Evolutionary conservation across 805 yeast genomes (phyloP).

Genomic region (Wickerhamomyces ciferrii): DNA sequence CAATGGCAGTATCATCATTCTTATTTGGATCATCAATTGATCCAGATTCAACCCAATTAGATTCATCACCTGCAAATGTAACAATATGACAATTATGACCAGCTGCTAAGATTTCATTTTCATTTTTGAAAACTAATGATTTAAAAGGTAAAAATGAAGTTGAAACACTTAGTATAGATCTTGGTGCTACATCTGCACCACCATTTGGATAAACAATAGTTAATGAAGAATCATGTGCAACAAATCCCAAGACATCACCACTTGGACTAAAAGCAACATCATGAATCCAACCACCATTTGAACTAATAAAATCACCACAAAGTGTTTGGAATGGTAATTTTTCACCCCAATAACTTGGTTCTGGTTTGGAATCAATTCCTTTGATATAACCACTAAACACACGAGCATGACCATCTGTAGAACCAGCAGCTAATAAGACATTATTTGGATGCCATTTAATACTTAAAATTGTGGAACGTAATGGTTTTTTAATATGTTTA

Average conservation of each 20-base stretch:
- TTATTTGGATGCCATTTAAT: slow-evolving; percentile 93
- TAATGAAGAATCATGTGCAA: slow-evolving; percentile 82
- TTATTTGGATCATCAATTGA: slow-evolving; percentile 44
- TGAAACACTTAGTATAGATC: slow-evolving; percentile 49
- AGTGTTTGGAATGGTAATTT: slow-evolving; percentile 91
- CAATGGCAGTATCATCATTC: slow-evolving; percentile 40
- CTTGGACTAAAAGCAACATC: slow-evolving; percentile 81
- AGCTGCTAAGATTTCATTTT: slow-evolving; percentile 70
- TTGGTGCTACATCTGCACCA: slow-evolving; percentile 61
- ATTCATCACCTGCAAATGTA: slow-evolving; percentile 65
- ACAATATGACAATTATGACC: slow-evolving; percentile 93
- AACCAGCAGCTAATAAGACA: slow-evolving; percentile 83
- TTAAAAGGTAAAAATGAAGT: slow-evolving; percentile 78
- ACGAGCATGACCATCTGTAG: slow-evolving; percentile 89
- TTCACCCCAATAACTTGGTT: slow-evolving; percentile 85
- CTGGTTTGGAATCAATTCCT: slow-evolving; percentile 81
- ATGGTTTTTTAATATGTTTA: slow-evolving; percentile 93
- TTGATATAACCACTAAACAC: slow-evolving; percentile 88
- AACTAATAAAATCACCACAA: slow-evolving; percentile 72
- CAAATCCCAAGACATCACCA: slow-evolving; percentile 75
- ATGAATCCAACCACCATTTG: slow-evolving; percentile 86
- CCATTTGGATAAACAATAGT: slow-evolving; percentile 67
- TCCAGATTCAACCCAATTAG: slow-evolving; percentile 58
- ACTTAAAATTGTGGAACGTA: slow-evolving; percentile 77
- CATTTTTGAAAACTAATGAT: slow-evolving; percentile 64